Conservation (phyloP, 495 filamentous ascomycete species). For the Trichoderma virens region DNA sequence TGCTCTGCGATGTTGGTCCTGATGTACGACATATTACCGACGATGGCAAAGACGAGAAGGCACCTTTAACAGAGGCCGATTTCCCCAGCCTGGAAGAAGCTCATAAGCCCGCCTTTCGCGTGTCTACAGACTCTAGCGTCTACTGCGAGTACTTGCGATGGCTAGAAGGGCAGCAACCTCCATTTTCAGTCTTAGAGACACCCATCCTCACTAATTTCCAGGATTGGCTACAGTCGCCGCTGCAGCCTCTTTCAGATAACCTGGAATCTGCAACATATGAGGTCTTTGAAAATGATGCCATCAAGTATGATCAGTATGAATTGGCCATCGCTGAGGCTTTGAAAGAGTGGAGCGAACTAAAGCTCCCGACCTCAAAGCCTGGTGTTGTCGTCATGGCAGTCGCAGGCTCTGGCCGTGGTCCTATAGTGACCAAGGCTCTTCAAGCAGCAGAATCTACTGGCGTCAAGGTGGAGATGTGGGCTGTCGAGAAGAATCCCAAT, state of each 20-base stretch:
- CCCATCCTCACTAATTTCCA: slow-evolving; percentile 48
- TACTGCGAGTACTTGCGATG: slow-evolving; percentile 78
- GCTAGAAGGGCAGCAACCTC: slow-evolving; percentile 73
- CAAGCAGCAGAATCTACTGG: slow-evolving; percentile 68
- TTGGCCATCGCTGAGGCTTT: slow-evolving; percentile 73
- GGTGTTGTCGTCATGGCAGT: slow-evolving; percentile 67
- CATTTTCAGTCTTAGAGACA: slow-evolving; percentile 40
- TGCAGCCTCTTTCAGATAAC: slow-evolving; percentile 94
- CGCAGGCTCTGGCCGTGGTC: slow-evolving; percentile 85
- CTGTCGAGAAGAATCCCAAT: slow-evolving; percentile 96
- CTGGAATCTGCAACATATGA: slow-evolving; percentile 96
- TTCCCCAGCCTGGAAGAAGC: slow-evolving; percentile 64
- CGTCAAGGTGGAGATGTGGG: slow-evolving; percentile 76
- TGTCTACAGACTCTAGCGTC: slow-evolving; percentile 26
- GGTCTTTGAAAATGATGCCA: slow-evolving; percentile 95
- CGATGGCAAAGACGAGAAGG: slow-evolving; percentile 20
- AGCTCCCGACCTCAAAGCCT: slow-evolving; percentile 53
- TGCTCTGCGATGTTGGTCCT: slow-evolving; percentile 71
- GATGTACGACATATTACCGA: slow-evolving; percentile 31
- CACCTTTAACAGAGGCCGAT: slow-evolving; percentile 30
- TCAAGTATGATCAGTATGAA: slow-evolving; percentile 97
- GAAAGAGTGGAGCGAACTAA: slow-evolving; percentile 63
- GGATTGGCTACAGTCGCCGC: slow-evolving; percentile 87
- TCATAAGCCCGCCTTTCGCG: slow-evolving; percentile 27
- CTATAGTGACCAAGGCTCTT: slow-evolving; percentile 78